Conservation (phyloP, 148 eudicot genomes). For the Silene latifolia region DNA sequence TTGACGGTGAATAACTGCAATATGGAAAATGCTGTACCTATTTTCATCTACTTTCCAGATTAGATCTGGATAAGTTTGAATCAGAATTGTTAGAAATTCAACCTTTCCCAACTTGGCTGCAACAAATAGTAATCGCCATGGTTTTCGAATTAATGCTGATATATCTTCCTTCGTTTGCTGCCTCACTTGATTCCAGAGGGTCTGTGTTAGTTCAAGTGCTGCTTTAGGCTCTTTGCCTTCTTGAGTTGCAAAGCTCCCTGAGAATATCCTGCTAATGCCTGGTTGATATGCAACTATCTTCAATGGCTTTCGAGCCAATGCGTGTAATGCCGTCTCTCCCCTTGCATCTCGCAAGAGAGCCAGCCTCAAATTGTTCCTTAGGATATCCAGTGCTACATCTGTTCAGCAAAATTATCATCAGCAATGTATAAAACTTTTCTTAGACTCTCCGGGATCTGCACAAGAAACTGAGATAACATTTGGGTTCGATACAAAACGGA, state of each 20-base stretch:
- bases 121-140: constrained; percentile 24
- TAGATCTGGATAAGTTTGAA: too few species aligned
- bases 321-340: constrained; percentile 21
- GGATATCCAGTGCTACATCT: constrained; percentile 22
- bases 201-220: constrained; percentile 13
- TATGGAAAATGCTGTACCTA: too few species aligned
- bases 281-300: neutral
- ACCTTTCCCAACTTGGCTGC: constrained; percentile 15
- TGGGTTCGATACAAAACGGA: too few species aligned
- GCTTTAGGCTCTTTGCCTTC: constrained; percentile 15
- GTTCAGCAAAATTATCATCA: neutral
- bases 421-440: too few species aligned
- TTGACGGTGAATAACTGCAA: constrained; percentile 29
- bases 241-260: constrained; percentile 7
- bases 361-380: neutral
- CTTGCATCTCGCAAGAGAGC: constrained; percentile 19
- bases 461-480: too few species aligned
- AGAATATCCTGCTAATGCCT: neutral
- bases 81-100: too few species aligned
- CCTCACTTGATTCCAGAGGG: constrained; percentile 21
- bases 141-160: neutral
- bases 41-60: too few species aligned
- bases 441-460: too few species aligned
- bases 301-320: constrained; percentile 20
- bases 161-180: constrained; percentile 13